Percentiles rank a stretch among this genome's conserved stretches.
Conservation (phyloP, 352 stramenopile genomes). For the Blastocystis sp. region DNA sequence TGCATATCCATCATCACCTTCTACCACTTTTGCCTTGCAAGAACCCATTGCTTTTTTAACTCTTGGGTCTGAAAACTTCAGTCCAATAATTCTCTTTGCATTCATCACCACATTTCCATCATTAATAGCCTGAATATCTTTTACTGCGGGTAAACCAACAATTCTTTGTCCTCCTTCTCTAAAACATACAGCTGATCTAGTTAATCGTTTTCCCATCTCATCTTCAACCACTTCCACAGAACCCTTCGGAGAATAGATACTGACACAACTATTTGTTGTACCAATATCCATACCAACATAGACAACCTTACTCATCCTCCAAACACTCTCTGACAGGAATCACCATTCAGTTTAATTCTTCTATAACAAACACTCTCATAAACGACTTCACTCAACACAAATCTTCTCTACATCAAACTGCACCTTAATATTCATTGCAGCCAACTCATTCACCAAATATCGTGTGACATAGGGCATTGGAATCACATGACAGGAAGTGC, state of each 20-base stretch:
- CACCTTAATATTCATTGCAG: constrained; percentile 99
- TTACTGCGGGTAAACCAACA: neutral
- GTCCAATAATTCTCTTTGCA: constrained; percentile 29
- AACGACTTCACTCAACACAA: constrained; percentile 23
- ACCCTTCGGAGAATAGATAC: neutral
- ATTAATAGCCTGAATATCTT: neutral
- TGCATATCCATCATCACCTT: neutral
- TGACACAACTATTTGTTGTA: constrained; percentile 8
- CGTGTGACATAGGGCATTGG: constrained; percentile 98
- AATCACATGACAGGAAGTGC: constrained; percentile 75
- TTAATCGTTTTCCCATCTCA: neutral
- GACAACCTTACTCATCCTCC: neutral
- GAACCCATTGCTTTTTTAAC: neutral
- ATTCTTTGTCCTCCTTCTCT: neutral
- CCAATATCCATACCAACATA: constrained; percentile 50
- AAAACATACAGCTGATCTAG: neutral
- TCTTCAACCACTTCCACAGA: neutral
- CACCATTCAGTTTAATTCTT: neutral
- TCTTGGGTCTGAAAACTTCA: neutral
- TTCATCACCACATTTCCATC: neutral
- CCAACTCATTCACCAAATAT: constrained; percentile 97
- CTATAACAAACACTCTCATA: neutral
- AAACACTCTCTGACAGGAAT: too few relatives aligned
- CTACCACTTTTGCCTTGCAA: constrained; percentile 20
- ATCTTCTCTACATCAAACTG: constrained; percentile 77